These are phyloP conservation scores for Fusarium sororula DNA, from an alignment of 2,329 filamentous ascomycete genomes.

Conservation along the genomic window DNA sequence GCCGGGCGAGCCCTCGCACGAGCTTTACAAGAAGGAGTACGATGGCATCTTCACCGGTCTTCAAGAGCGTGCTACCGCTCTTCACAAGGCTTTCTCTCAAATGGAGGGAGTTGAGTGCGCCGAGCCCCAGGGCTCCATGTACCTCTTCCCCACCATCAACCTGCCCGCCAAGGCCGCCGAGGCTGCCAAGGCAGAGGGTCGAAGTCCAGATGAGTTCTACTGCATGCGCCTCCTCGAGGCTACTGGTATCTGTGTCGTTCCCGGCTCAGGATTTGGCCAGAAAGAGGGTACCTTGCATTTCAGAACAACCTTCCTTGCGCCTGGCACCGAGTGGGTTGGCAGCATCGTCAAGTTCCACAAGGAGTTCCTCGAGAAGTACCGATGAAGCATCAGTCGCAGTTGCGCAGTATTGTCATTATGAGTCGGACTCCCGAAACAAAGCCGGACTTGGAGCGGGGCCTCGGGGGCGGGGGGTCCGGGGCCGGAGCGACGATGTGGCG, in stretches of 20 bases:
- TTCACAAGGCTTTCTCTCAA: conserved; percentile 88
- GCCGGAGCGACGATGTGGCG: neutral
- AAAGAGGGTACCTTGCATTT: conserved; percentile 92
- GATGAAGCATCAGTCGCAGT: conserved; percentile 46
- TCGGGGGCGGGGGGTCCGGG: conserved; percentile 5
- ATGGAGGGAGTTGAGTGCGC: conserved; percentile 98
- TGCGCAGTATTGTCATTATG: neutral
- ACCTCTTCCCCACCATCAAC: conserved; percentile 95
- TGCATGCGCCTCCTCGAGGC: conserved; percentile 89
- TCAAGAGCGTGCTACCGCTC: conserved; percentile 79
- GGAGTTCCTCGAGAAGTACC: conserved; percentile 87
- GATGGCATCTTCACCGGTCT: conserved; percentile 82
- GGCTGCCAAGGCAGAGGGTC: conserved; percentile 77
- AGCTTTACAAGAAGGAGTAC: conserved; percentile 87
- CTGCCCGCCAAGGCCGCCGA: conserved; percentile 79
- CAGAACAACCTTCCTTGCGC: conserved; percentile 94
- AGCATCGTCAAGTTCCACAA: conserved; percentile 89
- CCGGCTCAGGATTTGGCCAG: conserved; percentile 93
- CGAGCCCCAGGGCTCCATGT: conserved; percentile 94
- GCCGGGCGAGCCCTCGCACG: conserved; percentile 83
- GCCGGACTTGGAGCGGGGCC: conserved; percentile 10
- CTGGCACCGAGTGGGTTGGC: conserved; percentile 93
- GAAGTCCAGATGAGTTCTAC: conserved; percentile 91
- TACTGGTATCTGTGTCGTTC: conserved; percentile 93
- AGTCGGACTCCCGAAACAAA: neutral